phyloP scores from a whole-genome alignment of 2,329 filamentous ascomycete species.

The Truncatella angustata region DNA sequence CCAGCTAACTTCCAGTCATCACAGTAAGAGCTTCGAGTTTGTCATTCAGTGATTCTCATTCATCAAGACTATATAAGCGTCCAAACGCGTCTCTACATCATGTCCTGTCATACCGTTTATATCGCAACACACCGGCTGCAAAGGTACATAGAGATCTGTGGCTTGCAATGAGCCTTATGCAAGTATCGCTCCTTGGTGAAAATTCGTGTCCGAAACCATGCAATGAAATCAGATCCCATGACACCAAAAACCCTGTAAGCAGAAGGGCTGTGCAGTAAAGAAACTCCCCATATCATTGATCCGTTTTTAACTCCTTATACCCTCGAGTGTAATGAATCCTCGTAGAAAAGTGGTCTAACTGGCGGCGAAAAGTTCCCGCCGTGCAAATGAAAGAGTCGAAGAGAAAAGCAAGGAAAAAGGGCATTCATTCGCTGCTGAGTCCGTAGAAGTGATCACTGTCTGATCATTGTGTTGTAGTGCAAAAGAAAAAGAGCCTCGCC shows the following conservation, averaged over 20 bases:
- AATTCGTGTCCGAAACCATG: background rate
- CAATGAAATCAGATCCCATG: background rate
- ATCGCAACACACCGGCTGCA: too few species aligned
- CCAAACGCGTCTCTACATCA: background rate
- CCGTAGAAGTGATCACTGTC: background rate
- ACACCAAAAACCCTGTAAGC: background rate
- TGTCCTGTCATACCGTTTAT: too few species aligned
- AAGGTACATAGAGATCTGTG: background rate
- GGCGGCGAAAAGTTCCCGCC: background rate
- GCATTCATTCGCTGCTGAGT: background rate
- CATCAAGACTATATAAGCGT: background rate
- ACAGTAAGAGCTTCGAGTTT: too few species aligned
- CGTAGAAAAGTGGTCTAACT: background rate
- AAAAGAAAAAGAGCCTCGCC: background rate
- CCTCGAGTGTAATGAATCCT: background rate
- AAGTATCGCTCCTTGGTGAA: background rate
- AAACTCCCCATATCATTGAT: background rate
- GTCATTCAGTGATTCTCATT: background rate
- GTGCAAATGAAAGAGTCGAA: background rate
- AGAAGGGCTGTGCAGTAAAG: background rate
- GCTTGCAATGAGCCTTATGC: background rate
- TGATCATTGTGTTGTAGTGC: background rate
- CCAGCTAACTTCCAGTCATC: too few species aligned
- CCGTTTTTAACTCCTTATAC: conserved; percentile 7
- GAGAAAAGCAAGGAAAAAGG: background rate